Evolutionary conservation across 164 flowering plant genomes (phyloP).

Genomic region (Magnolia kwangsiensis): DNA sequence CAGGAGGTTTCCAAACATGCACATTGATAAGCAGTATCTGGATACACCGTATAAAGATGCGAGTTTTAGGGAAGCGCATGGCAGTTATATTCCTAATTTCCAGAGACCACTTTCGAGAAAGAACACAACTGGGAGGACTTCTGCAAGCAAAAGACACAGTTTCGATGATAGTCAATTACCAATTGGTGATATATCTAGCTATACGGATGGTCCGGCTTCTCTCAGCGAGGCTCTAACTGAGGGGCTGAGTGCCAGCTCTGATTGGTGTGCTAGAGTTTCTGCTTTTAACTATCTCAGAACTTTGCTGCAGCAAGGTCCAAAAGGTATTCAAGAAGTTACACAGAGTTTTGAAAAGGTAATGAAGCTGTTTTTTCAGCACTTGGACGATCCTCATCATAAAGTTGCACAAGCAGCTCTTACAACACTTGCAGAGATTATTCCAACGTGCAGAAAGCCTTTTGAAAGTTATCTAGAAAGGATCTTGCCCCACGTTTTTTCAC

Average conservation of each 20-base stretch:
- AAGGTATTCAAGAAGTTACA: conserved; percentile 80
- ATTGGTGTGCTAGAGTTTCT: conserved; percentile 92
- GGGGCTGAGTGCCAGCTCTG: conserved; percentile 86
- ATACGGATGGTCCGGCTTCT: conserved; percentile 76
- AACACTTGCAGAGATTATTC: conserved; percentile 87
- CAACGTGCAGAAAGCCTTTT: conserved; percentile 89
- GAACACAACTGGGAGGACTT: conserved; percentile 61
- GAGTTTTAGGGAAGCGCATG: conserved; percentile 59
- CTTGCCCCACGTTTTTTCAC: conserved; percentile 90
- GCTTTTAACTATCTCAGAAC: conserved; percentile 83
- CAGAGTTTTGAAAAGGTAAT: conserved; percentile 97
- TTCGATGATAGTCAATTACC: conserved; percentile 86
- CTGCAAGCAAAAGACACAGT: conserved; percentile 74
- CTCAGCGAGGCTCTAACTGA: conserved; percentile 82
- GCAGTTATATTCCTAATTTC: conserved; percentile 74
- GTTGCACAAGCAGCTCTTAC: conserved; percentile 99
- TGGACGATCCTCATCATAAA: conserved; percentile 99
- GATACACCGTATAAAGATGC: conserved; percentile 68
- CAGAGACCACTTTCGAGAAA: conserved; percentile 89
- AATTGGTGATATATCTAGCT: conserved; percentile 67
- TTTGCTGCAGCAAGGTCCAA: conserved; percentile 83
- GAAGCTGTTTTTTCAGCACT: conserved; percentile 93
- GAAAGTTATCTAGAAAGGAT: conserved; percentile 95
- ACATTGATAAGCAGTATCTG: conserved; percentile 60
- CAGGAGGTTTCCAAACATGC: conserved; percentile 49